Conservation (phyloP, 2,329 filamentous ascomycete species). For the Penicillium sclerotigenum region DNA sequence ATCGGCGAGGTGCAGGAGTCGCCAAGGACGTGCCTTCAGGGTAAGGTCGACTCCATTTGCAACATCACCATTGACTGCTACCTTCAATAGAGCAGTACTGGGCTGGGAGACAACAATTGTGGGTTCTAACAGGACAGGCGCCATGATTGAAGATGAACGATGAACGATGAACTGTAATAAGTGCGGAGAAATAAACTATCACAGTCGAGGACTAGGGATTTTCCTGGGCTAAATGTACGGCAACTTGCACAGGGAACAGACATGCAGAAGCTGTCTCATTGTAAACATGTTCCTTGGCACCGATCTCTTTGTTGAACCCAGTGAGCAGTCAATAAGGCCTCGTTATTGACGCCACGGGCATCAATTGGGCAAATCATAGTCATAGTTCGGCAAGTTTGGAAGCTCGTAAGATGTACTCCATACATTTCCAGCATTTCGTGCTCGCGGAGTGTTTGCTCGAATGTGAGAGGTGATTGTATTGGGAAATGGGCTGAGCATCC, state of each 20-base stretch:
- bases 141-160: conserved; percentile 8
- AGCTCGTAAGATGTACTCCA: not conserved
- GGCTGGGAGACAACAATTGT: not conserved
- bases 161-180: not conserved
- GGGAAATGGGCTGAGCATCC: conserved; percentile 6
- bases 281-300: not conserved
- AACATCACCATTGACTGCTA: not conserved
- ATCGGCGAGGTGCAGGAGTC: conserved; percentile 9
- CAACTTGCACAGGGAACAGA: not conserved
- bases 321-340: conserved; percentile 7
- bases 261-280: conserved; percentile 1
- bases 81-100: not conserved
- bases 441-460: conserved; percentile 1
- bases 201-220: not conserved
- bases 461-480: conserved; percentile 5
- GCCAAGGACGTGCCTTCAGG: not conserved
- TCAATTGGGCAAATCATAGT: not conserved
- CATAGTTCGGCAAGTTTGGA: not conserved
- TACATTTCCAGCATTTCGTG: not conserved
- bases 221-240: not conserved
- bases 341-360: not conserved
- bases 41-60: not conserved
- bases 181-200: not conserved
- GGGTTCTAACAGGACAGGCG: conserved; percentile 8
- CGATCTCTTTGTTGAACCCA: conserved; percentile 9